These are phyloP conservation scores for Liquidambar formosana DNA, from an alignment of 164 flowering plant species.

Conservation along the genomic window DNA sequence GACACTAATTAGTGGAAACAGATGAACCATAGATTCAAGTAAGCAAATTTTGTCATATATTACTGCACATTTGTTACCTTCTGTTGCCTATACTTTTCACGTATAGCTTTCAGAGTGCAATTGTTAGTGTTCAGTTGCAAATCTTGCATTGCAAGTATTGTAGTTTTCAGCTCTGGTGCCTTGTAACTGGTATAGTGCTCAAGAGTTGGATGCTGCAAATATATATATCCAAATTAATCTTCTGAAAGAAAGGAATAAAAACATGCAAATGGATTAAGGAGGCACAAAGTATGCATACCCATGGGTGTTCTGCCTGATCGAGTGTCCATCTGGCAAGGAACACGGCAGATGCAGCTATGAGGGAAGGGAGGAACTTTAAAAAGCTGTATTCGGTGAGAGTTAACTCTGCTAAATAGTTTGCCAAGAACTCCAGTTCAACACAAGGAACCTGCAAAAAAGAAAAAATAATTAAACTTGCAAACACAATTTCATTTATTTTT, in stretches of 20 bases:
- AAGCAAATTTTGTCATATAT: not conserved
- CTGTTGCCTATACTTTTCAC: constrained; percentile 59
- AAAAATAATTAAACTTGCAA: not conserved
- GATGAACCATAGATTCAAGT: not conserved
- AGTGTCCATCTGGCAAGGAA: constrained; percentile 76
- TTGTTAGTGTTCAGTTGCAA: constrained; percentile 50
- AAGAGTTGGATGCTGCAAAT: constrained; percentile 59
- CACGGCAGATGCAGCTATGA: constrained; percentile 68
- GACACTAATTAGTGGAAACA: too few species aligned
- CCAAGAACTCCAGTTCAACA: constrained; percentile 61
- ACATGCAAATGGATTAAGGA: not conserved
- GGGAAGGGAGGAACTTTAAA: constrained; percentile 57
- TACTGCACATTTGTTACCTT: constrained; percentile 41
- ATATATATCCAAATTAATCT: not conserved
- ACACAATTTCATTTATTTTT: not conserved
- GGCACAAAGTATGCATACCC: constrained; percentile 44
- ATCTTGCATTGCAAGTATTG: constrained; percentile 55
- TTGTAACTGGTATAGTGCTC: constrained; percentile 61
- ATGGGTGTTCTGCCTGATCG: constrained; percentile 57
- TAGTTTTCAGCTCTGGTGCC: constrained; percentile 42
- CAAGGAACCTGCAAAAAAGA: constrained; percentile 40
- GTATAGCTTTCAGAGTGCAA: constrained; percentile 49
- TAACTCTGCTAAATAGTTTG: constrained; percentile 67
- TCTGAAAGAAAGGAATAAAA: not conserved
- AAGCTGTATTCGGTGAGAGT: constrained; percentile 65